Base-by-base conservation (phyloP, 2,329 filamentous ascomycete species). In the Arthroderma sp. region DNA sequence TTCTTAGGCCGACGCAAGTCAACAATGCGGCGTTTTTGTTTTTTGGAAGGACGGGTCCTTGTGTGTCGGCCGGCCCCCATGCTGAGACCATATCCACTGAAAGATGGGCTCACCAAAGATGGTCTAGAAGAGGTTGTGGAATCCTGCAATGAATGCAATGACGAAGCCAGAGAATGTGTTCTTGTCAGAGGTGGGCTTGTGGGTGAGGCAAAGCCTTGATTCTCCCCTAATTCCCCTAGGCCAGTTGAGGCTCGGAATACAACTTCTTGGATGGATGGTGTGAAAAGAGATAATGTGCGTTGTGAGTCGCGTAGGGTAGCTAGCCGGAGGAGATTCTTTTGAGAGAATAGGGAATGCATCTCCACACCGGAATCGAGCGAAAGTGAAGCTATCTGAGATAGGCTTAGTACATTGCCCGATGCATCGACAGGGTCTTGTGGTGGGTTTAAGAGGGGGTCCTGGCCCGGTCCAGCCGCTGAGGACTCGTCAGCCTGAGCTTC, bases 161-260 rank as follows among this genome's bases (percentile, higher is more conserved):
- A 55, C 39, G 50, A 75, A 27, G 73, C 67, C 43, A 78, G 74
- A 1, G 82, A 85, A 45, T 80, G 75, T 4, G 75, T 75, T 58
- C 80, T 75, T 36, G 73, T 74, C 11, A 86, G 61, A 37, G 71
- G 71, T 4, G 61, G 72, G 59, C 62, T 73, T 41, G 51, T 57
- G 53, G 46, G 69, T 1, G 65, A 62, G 31, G 59, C 63, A 22
- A 68, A 60, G 36, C 58, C 60, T 27, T 59, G 53, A n/a, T 60
- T 51, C 38, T 91, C 84, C 37, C 72, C 72, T 47, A 79, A 73
- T 49, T 94, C 87, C 42, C 77, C 73, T 32, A 82, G 78, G 36
- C 83, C 83, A 10, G 89, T 85, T 86, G 88, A 94, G 30, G 89
- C 91, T 48, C 91, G 78, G 63, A 94, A 95, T 28, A 96, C 82